These are phyloP conservation scores for Aspergillus ibericus DNA, from an alignment of 2,329 filamentous ascomycete genomes.

Conservation along the genomic window DNA sequence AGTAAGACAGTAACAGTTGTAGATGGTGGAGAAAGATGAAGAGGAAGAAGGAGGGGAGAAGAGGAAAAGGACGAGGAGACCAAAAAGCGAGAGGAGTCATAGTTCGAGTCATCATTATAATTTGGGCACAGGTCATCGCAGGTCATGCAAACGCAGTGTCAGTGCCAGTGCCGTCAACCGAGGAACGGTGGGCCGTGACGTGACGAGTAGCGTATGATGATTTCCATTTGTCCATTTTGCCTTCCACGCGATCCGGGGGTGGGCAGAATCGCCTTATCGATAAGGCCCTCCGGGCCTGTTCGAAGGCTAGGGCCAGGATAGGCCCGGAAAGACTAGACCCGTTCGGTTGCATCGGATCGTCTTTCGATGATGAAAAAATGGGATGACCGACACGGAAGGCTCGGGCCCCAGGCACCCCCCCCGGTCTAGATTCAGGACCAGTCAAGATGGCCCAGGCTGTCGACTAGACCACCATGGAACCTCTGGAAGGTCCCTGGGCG, in stretches of 20 bases:
- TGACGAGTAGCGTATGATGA: conserved; percentile 34
- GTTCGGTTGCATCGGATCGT: conserved; percentile 19
- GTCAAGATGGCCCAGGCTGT: background rate
- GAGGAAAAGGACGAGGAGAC: background rate
- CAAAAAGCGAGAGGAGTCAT: background rate
- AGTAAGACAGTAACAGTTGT: background rate
- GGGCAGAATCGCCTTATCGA: conserved; percentile 25
- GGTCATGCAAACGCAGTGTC: background rate
- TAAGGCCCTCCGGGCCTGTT: conserved; percentile 8
- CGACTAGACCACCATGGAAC: background rate
- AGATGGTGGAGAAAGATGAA: background rate
- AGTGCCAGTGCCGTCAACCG: background rate
- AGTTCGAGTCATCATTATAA: background rate
- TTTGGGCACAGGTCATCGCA: background rate
- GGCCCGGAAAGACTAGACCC: conserved; percentile 15
- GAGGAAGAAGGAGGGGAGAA: background rate
- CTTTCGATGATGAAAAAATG: conserved; percentile 20
- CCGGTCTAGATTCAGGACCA: conserved; percentile 5
- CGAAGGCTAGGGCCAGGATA: conserved; percentile 6
- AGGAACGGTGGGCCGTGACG: conserved; percentile 15
- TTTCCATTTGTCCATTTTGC: background rate
- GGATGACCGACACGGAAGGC: background rate
- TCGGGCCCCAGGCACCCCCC: background rate
- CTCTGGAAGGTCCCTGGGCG: background rate
- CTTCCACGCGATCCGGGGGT: conserved; percentile 27